Evolutionary conservation across 768 basidiomycete species (phyloP).

Genomic region (Pilatotrama ljubarskyi): DNA sequence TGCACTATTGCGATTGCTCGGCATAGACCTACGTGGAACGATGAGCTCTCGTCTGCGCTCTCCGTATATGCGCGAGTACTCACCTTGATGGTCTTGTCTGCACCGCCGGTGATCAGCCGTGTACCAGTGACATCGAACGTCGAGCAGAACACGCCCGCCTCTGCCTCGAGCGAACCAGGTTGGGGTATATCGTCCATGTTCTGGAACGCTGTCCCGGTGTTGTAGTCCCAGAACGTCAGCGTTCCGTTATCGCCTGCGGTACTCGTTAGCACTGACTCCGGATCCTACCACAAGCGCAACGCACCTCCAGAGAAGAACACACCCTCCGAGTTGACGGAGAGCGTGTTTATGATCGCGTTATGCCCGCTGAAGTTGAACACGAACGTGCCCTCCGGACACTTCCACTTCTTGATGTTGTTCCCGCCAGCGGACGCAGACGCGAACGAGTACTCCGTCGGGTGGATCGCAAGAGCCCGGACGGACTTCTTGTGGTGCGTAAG

Average conservation of each 20-base stretch:
- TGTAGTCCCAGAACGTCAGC: conserved; percentile 91
- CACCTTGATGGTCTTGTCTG: conserved; percentile 99
- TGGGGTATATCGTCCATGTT: conserved; percentile 92
- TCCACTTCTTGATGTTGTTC: conserved; percentile 99
- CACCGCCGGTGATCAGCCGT: conserved; percentile 90
- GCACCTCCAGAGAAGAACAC: conserved; percentile 96
- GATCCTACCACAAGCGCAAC: conserved; percentile 28
- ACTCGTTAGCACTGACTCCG: background rate
- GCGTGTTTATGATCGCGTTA: conserved; percentile 95
- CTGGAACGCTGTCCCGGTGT: conserved; percentile 94
- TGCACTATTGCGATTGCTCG: conserved; percentile 57
- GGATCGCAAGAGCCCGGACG: conserved; percentile 90
- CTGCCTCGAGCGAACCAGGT: conserved; percentile 96
- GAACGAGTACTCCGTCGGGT: conserved; percentile 96
- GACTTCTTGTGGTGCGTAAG: conserved; percentile 99
- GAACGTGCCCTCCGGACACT: conserved; percentile 93
- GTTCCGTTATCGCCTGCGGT: conserved; percentile 85
- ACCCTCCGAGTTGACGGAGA: conserved; percentile 92
- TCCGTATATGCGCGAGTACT: conserved; percentile 25
- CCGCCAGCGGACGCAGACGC: conserved; percentile 96
- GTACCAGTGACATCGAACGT: conserved; percentile 97
- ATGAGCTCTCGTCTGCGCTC: background rate
- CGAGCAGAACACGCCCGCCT: conserved; percentile 95
- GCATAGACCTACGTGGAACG: conserved; percentile 57
- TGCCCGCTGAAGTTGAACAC: conserved; percentile 97